Evolutionary conservation across 495 filamentous ascomycete species (phyloP), one percentile per base, ranked within the genome.

Genomic region (Ramalina peruviana): DNA sequence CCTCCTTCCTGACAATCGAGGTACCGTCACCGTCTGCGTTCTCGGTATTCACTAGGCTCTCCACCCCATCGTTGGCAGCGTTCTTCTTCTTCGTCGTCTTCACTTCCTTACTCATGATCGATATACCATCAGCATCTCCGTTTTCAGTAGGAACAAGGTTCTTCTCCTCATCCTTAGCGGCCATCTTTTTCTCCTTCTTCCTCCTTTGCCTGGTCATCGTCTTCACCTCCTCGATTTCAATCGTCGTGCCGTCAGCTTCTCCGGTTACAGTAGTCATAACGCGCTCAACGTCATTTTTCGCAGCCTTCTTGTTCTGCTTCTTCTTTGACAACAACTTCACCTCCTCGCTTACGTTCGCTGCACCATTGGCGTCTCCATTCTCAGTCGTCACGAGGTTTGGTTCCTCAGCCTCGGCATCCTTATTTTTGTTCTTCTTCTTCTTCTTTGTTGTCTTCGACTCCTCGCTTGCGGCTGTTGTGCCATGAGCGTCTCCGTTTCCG

Each of bases 361-460:
- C 19, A 19, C 45, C 26, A 36, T 62, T 57, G 15, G 55, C 49
- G 49, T 63, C 64, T 48, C 60, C 64, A 6, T 52, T 48, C 37
- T n/a, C 1, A 17, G 50, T 25, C n/a, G 42, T 48, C 19, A 46
- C 44, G 16, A 27, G 46, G 52, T 55, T 60, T 61, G 61, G 57
- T 65, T 69, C 54, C 26, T 63, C 62, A 3, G 49, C 40, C 60
- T 67, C 64, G 51, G 60, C 63, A 41, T 51, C 38, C 59, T 71
- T 63, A 4, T 45, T 19, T 13, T 19, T 25, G 1, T 37, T 48
- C 6, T 16, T 17, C 27, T 48, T 48, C 63, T 67, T 65, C 48
- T 40, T 46, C 39, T 49, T 54, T n/a, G 37, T 54, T 13, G 51
- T 54, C 54, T 43, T 56, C 16, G 57, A 40, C 27, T 53, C 48